A percentile compares a stretch with the other conserved stretches of the same genome.
Evolutionary conservation across 2,329 filamentous ascomycete species (phyloP).

Genomic region (Sphaerulina vaccinii): DNA sequence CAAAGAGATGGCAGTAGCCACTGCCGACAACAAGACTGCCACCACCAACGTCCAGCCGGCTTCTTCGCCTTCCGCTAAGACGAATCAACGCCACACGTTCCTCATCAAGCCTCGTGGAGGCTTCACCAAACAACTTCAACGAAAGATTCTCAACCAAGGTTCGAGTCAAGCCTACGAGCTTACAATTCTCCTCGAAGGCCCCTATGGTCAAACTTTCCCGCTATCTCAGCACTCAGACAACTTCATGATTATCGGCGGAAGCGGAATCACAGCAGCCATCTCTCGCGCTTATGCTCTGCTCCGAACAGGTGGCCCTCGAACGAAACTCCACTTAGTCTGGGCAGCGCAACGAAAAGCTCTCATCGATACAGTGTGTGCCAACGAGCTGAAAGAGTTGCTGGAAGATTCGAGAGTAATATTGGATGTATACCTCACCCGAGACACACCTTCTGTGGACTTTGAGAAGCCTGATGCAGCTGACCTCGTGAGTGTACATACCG

Average conservation of each 20-base stretch:
- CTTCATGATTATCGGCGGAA: slow-evolving; percentile 6
- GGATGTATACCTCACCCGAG: slow-evolving; percentile 1
- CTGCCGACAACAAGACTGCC: neutral
- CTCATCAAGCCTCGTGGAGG: slow-evolving; percentile 53
- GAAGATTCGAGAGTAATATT: slow-evolving; percentile 1
- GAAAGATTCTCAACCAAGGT: slow-evolving; percentile 10
- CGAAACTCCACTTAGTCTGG: slow-evolving; percentile 10
- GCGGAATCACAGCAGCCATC: slow-evolving; percentile 12
- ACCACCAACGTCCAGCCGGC: no score
- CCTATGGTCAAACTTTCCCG: slow-evolving; percentile 3
- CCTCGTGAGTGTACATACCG: neutral
- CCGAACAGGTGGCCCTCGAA: neutral
- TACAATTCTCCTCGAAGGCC: slow-evolving; percentile 15
- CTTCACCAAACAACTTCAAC: slow-evolving; percentile 48
- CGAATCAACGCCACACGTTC: slow-evolving; percentile 42
- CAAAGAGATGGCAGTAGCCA: neutral
- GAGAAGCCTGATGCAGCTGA: neutral
- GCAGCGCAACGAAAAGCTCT: neutral
- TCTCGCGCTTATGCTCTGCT: slow-evolving; percentile 4
- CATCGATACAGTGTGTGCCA: slow-evolving; percentile 1
- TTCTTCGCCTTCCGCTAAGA: neutral
- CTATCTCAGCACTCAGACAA: neutral
- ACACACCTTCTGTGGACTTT: neutral
- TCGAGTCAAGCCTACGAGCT: neutral
- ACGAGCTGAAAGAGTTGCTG: slow-evolving; percentile 10